Conservation (phyloP, 2,329 filamentous ascomycete genomes). For the Biscogniauxia sp. region DNA sequence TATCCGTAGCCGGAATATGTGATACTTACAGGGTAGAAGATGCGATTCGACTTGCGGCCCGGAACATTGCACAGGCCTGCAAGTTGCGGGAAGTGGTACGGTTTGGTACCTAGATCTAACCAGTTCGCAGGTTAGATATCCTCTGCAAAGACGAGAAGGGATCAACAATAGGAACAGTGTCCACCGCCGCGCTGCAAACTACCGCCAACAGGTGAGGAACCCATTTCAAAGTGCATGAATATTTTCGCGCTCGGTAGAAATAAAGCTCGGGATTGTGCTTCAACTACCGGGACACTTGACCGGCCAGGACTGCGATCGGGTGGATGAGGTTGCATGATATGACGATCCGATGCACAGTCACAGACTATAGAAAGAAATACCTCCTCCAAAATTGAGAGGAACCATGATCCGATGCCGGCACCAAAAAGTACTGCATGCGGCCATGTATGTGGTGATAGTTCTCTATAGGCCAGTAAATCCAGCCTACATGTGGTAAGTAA, state of each 20-base stretch:
- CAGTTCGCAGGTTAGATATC: conserved; percentile 13
- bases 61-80: conserved; percentile 4
- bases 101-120: neutral
- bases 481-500: conserved; percentile 11
- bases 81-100: conserved; percentile 2
- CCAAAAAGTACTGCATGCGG: conserved; percentile 14
- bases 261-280: conserved; percentile 8
- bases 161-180: conserved; percentile 10
- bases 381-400: conserved; percentile 10
- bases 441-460: conserved; percentile 7
- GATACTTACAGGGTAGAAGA: conserved; percentile 14
- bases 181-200: conserved; percentile 3
- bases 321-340: conserved; percentile 8
- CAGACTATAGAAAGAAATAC: conserved; percentile 8
- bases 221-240: conserved; percentile 7
- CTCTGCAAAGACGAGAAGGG: conserved; percentile 9
- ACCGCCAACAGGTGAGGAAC: conserved; percentile 10
- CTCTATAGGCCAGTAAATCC: conserved; percentile 11
- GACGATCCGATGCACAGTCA: conserved; percentile 6
- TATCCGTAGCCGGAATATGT: neutral
- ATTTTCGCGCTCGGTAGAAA: conserved; percentile 10
- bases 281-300: neutral
- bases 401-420: conserved; percentile 18
- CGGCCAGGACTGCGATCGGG: conserved; percentile 12
- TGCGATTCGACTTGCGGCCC: conserved; percentile 16